A percentile compares a stretch with the other conserved stretches of the same genome.
These are phyloP conservation scores for Boletus eberwhitei DNA, from an alignment of 768 basidiomycete genomes.

Conservation along the genomic window DNA sequence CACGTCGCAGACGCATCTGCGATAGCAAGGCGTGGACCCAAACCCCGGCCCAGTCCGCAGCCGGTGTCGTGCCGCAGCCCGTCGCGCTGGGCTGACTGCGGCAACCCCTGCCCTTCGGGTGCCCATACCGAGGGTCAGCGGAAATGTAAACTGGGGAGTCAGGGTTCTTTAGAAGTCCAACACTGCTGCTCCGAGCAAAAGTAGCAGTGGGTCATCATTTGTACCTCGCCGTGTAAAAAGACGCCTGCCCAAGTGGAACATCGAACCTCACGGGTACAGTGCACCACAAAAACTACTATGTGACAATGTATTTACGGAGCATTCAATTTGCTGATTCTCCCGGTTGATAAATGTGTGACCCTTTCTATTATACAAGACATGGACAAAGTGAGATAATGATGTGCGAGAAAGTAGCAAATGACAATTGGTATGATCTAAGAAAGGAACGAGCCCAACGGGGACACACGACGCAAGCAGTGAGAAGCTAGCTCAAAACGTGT, in stretches of 20 bases:
- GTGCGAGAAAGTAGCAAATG: slow-evolving; percentile 29
- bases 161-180: no score
- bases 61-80: no score
- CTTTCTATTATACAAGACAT: slow-evolving; percentile 32
- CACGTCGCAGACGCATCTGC: no score
- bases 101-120: no score
- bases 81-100: no score
- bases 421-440: slow-evolving; percentile 24
- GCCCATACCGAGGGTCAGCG: no score
- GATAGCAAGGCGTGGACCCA: no score
- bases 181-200: neutral
- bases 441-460: slow-evolving; percentile 8
- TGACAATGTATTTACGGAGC: neutral
- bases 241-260: neutral
- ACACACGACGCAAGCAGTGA: slow-evolving; percentile 11
- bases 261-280: neutral
- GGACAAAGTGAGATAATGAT: slow-evolving; percentile 29
- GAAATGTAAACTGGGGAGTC: no score
- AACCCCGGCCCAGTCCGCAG: no score
- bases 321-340: neutral
- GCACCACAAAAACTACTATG: neutral
- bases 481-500: slow-evolving; percentile 51
- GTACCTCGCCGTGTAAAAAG: neutral
- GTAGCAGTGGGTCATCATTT: neutral
- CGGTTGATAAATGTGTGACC: slow-evolving; percentile 10